phyloP scores from a whole-genome alignment of 208 protist genomes.

The Trypanosoma melophagium region DNA sequence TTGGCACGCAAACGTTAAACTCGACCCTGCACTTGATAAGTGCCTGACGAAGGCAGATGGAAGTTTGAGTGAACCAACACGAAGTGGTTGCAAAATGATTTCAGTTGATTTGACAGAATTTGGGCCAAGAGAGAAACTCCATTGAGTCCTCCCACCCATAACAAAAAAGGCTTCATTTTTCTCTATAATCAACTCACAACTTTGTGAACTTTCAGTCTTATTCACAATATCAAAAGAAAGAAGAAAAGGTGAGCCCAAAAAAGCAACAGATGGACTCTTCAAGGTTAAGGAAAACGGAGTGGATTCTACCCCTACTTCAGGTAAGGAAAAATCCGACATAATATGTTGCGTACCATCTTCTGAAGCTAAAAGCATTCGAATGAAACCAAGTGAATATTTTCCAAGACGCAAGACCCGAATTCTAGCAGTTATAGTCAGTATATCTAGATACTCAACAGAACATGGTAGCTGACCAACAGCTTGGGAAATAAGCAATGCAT shows the following conservation, averaged over 20 bases:
- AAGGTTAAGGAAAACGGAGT: slow-evolving; percentile 31
- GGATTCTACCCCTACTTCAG: slow-evolving; percentile 42
- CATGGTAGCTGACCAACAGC: slow-evolving; percentile 35
- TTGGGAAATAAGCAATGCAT: slow-evolving; percentile 35
- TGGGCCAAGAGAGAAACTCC: slow-evolving; percentile 34
- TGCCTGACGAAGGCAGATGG: slow-evolving; percentile 23
- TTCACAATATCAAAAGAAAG: slow-evolving; percentile 46
- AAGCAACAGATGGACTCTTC: slow-evolving; percentile 38
- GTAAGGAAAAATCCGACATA: slow-evolving; percentile 55
- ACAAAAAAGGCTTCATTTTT: slow-evolving; percentile 30
- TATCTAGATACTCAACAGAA: slow-evolving; percentile 57
- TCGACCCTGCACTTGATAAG: slow-evolving; percentile 11
- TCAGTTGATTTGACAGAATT: slow-evolving; percentile 28
- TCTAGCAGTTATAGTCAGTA: slow-evolving; percentile 43
- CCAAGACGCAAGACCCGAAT: slow-evolving; percentile 32
- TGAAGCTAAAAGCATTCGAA: slow-evolving; percentile 50
- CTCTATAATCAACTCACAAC: slow-evolving; percentile 45
- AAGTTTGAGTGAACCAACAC: slow-evolving; percentile 16
- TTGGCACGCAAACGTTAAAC: slow-evolving; percentile 14
- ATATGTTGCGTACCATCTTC: slow-evolving; percentile 27
- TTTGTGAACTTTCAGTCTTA: slow-evolving; percentile 28
- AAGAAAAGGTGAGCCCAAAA: slow-evolving; percentile 31
- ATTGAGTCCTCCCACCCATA: slow-evolving; percentile 33
- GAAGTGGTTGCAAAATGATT: slow-evolving; percentile 36
- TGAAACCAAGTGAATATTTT: slow-evolving; percentile 42